phyloP scores from a whole-genome alignment of 75 land plant species.

The Adiantum capillusveneris region DNA sequence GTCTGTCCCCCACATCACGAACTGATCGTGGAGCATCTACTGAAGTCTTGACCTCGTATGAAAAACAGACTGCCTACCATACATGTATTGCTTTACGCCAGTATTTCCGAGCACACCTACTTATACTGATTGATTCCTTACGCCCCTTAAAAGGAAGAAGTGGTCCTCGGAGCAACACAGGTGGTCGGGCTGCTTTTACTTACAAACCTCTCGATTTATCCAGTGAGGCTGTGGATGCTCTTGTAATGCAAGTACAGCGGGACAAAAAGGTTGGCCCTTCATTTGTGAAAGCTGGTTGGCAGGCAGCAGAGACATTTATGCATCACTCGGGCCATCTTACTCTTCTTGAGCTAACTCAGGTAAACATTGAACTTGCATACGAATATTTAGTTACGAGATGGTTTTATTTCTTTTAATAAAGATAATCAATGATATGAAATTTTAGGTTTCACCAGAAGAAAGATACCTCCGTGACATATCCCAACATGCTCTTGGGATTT shows the following conservation, averaged over 20 bases:
- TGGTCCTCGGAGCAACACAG: slow-evolving; percentile 51
- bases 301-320: slow-evolving; percentile 74
- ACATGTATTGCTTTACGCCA: slow-evolving; percentile 94
- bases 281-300: slow-evolving; percentile 83
- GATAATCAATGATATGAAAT: neutral
- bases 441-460: slow-evolving; percentile 86
- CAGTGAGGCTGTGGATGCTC: slow-evolving; percentile 89
- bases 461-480: slow-evolving; percentile 90
- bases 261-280: slow-evolving; percentile 92
- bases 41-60: slow-evolving; percentile 79
- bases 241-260: slow-evolving; percentile 70
- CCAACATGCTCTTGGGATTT: slow-evolving; percentile 81
- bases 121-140: slow-evolving; percentile 80
- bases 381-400: too few relatives aligned
- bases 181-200: slow-evolving; percentile 42
- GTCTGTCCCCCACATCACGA: slow-evolving; percentile 29
- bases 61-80: slow-evolving; percentile 94
- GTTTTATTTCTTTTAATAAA: too few relatives aligned
- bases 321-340: slow-evolving; percentile 64
- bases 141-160: slow-evolving; percentile 79
- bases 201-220: slow-evolving; percentile 89
- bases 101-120: slow-evolving; percentile 89
- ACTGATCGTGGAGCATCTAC: slow-evolving; percentile 66
- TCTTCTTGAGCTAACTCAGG: slow-evolving; percentile 90
- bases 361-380: too few relatives aligned